Percentiles rank a stretch among this genome's conserved stretches.
phyloP scores from a whole-genome alignment of 805 yeast genomes.

The Phaffomyces opuntiae region DNA sequence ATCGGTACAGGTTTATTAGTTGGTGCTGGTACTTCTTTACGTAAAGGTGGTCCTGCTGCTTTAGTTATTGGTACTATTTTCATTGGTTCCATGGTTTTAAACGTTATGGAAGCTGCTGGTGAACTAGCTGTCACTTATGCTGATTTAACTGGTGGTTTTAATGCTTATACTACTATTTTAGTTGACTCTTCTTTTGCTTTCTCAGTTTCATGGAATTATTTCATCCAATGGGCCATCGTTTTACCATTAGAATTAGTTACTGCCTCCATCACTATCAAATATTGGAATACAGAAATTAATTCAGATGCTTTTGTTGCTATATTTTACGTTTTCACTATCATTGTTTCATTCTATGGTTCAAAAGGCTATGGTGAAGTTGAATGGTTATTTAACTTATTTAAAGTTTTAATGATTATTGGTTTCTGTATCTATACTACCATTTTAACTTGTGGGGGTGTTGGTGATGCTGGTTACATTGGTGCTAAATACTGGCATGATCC shows the following conservation, averaged over 20 bases:
- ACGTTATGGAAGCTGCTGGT: slow-evolving; percentile 57
- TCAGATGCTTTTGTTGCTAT: slow-evolving; percentile 53
- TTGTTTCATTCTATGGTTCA: slow-evolving; percentile 47
- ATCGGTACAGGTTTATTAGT: slow-evolving; percentile 72
- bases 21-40: slow-evolving; percentile 45
- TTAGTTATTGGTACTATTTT: slow-evolving; percentile 49
- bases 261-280: slow-evolving; percentile 53
- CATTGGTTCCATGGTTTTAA: slow-evolving; percentile 51
- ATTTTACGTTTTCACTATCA: slow-evolving; percentile 38
- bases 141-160: slow-evolving; percentile 55
- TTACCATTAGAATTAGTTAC: slow-evolving; percentile 60
- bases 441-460: slow-evolving; percentile 36
- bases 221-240: slow-evolving; percentile 56
- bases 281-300: slow-evolving; percentile 48
- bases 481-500: slow-evolving; percentile 45
- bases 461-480: slow-evolving; percentile 41
- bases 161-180: slow-evolving; percentile 47
- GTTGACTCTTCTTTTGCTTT: slow-evolving; percentile 53
- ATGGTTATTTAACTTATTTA: slow-evolving; percentile 57
- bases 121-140: slow-evolving; percentile 59
- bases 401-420: slow-evolving; percentile 55
- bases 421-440: slow-evolving; percentile 47
- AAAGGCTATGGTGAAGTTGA: slow-evolving; percentile 57
- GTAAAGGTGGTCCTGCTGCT: slow-evolving; percentile 41
- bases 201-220: slow-evolving; percentile 57